These are phyloP conservation scores for Talaromyces nanjingensis DNA, from an alignment of 495 filamentous ascomycete genomes.

Conservation along the genomic window DNA sequence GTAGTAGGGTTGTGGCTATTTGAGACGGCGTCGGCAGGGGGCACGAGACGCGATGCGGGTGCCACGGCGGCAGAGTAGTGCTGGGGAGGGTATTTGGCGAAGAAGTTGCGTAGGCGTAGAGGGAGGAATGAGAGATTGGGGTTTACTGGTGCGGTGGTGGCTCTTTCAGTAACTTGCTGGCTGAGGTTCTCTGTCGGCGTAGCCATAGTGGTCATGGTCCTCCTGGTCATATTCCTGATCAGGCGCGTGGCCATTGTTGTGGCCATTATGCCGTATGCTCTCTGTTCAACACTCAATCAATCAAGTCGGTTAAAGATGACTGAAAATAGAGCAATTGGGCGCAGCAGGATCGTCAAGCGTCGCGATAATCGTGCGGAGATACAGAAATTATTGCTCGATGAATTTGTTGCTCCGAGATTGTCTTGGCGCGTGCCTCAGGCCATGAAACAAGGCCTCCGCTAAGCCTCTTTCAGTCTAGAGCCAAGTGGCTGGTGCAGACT, in stretches of 20 bases:
- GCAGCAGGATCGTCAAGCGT: neutral
- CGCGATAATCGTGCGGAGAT: neutral
- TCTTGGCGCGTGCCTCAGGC: neutral
- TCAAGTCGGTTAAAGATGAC: neutral
- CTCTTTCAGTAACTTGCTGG: neutral
- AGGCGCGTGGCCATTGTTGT: neutral
- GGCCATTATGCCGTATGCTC: neutral
- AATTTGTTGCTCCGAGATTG: neutral
- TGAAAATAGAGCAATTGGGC: neutral
- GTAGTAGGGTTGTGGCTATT: slow-evolving; percentile 11
- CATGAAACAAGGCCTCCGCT: neutral
- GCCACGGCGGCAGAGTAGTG: slow-evolving; percentile 33
- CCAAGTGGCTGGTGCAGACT: neutral
- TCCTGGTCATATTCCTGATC: neutral
- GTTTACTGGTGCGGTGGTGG: neutral
- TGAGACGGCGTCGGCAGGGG: slow-evolving; percentile 21
- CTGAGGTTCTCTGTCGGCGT: slow-evolving; percentile 1
- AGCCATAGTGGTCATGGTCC: slow-evolving; percentile 22
- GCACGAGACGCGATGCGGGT: slow-evolving; percentile 26
- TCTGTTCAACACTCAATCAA: neutral
- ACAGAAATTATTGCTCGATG: neutral
- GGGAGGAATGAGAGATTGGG: slow-evolving; percentile 36
- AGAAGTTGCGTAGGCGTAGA: slow-evolving; percentile 72
- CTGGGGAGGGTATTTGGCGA: slow-evolving; percentile 77
- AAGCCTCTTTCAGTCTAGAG: neutral